A percentile compares a stretch with the other conserved stretches of the same genome.
Evolutionary conservation across 495 filamentous ascomycete species (phyloP).

Genomic region (Elasticomyces elasticus): DNA sequence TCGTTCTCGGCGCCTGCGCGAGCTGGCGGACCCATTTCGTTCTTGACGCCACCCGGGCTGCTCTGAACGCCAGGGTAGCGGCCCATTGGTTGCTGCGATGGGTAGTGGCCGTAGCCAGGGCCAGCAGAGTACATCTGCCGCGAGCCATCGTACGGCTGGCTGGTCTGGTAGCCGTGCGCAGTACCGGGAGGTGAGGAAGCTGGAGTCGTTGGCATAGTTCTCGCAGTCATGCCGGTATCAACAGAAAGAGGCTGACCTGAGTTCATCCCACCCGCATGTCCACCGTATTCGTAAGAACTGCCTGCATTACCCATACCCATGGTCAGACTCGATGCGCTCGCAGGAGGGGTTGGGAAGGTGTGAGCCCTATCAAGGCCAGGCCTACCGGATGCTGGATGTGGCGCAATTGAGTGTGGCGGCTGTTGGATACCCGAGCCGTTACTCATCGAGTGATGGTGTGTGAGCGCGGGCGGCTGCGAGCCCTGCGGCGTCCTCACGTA

Average conservation of each 20-base stretch:
- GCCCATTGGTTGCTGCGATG: slow-evolving; percentile 52
- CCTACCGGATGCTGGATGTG: slow-evolving; percentile 58
- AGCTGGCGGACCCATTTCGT: slow-evolving; percentile 84
- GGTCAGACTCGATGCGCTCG: slow-evolving; percentile 73
- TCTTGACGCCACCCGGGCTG: slow-evolving; percentile 53
- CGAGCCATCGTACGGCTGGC: slow-evolving; percentile 66
- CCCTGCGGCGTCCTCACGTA: slow-evolving; percentile 40
- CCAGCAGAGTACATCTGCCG: slow-evolving; percentile 72
- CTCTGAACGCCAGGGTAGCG: slow-evolving; percentile 45
- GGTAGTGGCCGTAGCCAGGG: slow-evolving; percentile 60
- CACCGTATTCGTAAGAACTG: slow-evolving; percentile 66
- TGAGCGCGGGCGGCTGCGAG: slow-evolving; percentile 64
- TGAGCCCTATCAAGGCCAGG: slow-evolving; percentile 71
- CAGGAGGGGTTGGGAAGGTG: slow-evolving; percentile 88
- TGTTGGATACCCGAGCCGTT: slow-evolving; percentile 56
- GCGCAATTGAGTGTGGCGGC: slow-evolving; percentile 57
- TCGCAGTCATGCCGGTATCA: slow-evolving; percentile 70
- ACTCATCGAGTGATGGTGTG: slow-evolving; percentile 67
- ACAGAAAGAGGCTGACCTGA: slow-evolving; percentile 68
- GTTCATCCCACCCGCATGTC: slow-evolving; percentile 56
- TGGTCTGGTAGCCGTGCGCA: slow-evolving; percentile 46
- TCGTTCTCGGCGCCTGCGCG: slow-evolving; percentile 50
- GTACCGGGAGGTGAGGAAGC: slow-evolving; percentile 84
- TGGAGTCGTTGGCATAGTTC: slow-evolving; percentile 88
- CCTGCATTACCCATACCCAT: slow-evolving; percentile 71